Evolutionary conservation across 2,329 filamentous ascomycete species (phyloP).

Genomic region (Penicillium oxalicum): DNA sequence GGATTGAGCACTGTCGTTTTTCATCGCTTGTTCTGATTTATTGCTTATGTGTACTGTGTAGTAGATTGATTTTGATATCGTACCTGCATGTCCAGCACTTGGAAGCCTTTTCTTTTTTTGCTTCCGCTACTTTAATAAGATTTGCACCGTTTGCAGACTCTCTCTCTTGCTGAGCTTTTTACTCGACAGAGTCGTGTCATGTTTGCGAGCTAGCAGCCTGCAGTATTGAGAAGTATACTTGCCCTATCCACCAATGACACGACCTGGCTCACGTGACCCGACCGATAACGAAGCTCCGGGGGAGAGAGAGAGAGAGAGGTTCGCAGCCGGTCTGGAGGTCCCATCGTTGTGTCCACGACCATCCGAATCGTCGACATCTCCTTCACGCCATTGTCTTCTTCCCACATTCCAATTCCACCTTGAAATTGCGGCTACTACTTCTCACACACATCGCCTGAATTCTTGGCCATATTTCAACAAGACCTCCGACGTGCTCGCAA

Average conservation of each 20-base stretch:
- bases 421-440: not conserved
- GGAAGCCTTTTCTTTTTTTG: no score
- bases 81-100: no score
- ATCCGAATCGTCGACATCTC: constrained; percentile 4
- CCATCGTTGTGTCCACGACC: constrained; percentile 15
- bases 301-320: no score
- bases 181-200: no score
- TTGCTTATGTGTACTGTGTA: no score
- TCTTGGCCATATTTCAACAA: not conserved
- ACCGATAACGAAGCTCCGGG: constrained; percentile 22
- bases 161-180: no score
- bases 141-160: no score
- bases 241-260: constrained; percentile 2
- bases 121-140: no score
- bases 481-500: constrained; percentile 21
- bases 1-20: no score
- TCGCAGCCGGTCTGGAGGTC: not conserved
- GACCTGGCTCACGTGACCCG: constrained; percentile 17
- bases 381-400: constrained; percentile 14
- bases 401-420: not conserved
- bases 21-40: no score
- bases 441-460: no score
- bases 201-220: not conserved
- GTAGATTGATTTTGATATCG: no score
- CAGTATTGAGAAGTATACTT: not conserved